phyloP scores from a whole-genome alignment of 371 early-diverging fungal species.

The Saksenaea oblongispora region DNA sequence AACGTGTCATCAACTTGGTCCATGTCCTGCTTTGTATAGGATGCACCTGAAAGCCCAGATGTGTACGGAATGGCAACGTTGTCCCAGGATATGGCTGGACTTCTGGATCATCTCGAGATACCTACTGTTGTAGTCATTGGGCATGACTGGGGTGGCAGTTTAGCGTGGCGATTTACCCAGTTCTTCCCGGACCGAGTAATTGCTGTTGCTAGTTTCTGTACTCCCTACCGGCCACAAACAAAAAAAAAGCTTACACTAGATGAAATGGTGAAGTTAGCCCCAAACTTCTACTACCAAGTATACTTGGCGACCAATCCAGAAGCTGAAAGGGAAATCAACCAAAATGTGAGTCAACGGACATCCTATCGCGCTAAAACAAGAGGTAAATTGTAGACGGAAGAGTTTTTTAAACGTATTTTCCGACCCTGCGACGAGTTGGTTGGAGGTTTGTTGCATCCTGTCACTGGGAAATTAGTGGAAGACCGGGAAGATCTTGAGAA shows the following conservation, averaged over 20 bases:
- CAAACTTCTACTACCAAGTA: slow-evolving; percentile 63
- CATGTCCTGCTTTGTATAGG: slow-evolving; percentile 32
- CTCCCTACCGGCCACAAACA: slow-evolving; percentile 58
- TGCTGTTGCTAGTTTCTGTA: slow-evolving; percentile 66
- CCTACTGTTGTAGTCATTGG: slow-evolving; percentile 65
- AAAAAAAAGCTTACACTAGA: slow-evolving; percentile 42
- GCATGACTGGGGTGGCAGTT: slow-evolving; percentile 79
- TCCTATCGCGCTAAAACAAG: neutral
- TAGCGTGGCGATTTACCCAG: slow-evolving; percentile 69
- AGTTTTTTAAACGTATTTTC: slow-evolving; percentile 37
- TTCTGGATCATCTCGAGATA: slow-evolving; percentile 63
- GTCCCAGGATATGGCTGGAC: slow-evolving; percentile 53
- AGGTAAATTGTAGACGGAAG: slow-evolving; percentile 10
- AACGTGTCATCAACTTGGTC: neutral
- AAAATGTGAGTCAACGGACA: neutral
- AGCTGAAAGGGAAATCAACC: slow-evolving; percentile 42
- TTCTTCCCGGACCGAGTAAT: slow-evolving; percentile 65
- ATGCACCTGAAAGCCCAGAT: slow-evolving; percentile 46
- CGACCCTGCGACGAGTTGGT: slow-evolving; percentile 23
- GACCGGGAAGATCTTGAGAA: slow-evolving; percentile 27
- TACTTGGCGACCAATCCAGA: slow-evolving; percentile 34
- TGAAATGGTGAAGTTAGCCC: slow-evolving; percentile 48
- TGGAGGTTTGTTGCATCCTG: slow-evolving; percentile 24
- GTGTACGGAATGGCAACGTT: slow-evolving; percentile 58
- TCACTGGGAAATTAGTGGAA: slow-evolving; percentile 22